Evolutionary conservation across 2,329 filamentous ascomycete genomes (phyloP).

Genomic region (Atkinsonella hypoxylon): DNA sequence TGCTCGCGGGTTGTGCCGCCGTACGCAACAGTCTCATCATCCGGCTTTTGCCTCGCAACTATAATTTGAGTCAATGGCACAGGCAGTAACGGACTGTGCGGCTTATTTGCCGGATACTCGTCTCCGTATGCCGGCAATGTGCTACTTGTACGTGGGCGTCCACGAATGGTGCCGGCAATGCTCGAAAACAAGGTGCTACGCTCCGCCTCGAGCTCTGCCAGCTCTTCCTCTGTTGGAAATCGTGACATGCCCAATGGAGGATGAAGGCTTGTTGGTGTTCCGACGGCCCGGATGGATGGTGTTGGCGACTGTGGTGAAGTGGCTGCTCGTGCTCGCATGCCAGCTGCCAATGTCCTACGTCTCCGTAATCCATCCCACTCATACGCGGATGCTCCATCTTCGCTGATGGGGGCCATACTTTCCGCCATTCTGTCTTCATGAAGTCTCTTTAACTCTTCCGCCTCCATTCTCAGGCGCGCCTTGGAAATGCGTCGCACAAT

Average conservation of each 20-base stretch:
- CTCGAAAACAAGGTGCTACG: slow-evolving; percentile 39
- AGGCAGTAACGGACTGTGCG: slow-evolving; percentile 46
- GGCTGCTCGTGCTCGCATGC: slow-evolving; percentile 16
- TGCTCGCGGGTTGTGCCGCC: slow-evolving; percentile 29
- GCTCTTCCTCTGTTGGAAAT: slow-evolving; percentile 55
- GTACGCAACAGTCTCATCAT: slow-evolving; percentile 29
- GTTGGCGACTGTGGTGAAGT: slow-evolving; percentile 15
- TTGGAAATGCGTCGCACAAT: slow-evolving; percentile 75
- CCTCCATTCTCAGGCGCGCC: slow-evolving; percentile 64
- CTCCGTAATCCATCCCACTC: slow-evolving; percentile 89
- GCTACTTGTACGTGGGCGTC: slow-evolving; percentile 21
- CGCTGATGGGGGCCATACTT: slow-evolving; percentile 60
- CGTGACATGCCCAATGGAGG: slow-evolving; percentile 66
- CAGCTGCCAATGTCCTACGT: slow-evolving; percentile 43
- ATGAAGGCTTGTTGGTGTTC: slow-evolving; percentile 17
- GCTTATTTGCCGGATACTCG: slow-evolving; percentile 27
- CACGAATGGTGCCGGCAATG: slow-evolving; percentile 41
- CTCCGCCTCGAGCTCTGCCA: slow-evolving; percentile 34
- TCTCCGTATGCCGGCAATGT: slow-evolving; percentile 20
- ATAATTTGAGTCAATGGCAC: slow-evolving; percentile 51
- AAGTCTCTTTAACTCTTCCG: slow-evolving; percentile 65
- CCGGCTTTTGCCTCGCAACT: slow-evolving; percentile 33
- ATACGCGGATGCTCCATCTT: slow-evolving; percentile 56
- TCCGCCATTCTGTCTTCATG: slow-evolving; percentile 66
- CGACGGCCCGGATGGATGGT: slow-evolving; percentile 12